These are phyloP conservation scores for Leishmania aethiopica DNA, from an alignment of 208 protist species.

Conservation along the genomic window DNA sequence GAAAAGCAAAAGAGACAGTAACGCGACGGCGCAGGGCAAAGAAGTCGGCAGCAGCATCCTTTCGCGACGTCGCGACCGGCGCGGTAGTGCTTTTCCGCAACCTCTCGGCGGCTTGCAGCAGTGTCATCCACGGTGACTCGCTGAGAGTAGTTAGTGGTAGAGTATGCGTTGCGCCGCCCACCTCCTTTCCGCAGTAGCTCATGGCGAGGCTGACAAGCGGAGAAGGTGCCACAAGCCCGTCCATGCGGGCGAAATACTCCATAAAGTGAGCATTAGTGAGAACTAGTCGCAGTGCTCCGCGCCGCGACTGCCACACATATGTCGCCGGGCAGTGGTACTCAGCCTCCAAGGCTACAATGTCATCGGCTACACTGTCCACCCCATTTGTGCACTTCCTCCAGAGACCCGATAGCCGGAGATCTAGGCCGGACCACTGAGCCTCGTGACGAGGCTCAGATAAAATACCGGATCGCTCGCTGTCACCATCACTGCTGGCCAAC, in stretches of 20 bases:
- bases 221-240: slow-evolving; percentile 20
- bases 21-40: slow-evolving; percentile 21
- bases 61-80: not conserved
- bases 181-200: not conserved
- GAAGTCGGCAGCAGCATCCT: not conserved
- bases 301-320: slow-evolving; percentile 28
- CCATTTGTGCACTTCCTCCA: not conserved
- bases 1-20: slow-evolving; percentile 39
- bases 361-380: not conserved
- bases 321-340: slow-evolving; percentile 6
- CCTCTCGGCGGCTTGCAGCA: slow-evolving; percentile 5
- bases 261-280: slow-evolving; percentile 26
- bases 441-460: not conserved
- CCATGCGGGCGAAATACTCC: slow-evolving; percentile 7
- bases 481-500: not conserved
- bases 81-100: not conserved
- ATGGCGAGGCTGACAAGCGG: slow-evolving; percentile 1
- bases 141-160: slow-evolving; percentile 1
- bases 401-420: slow-evolving; percentile 2
- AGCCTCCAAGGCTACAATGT: slow-evolving; percentile 23
- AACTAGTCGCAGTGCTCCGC: slow-evolving; percentile 15
- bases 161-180: not conserved
- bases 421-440: slow-evolving; percentile 14
- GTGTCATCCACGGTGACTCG: slow-evolving; percentile 23
- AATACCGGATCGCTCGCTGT: not conserved